phyloP scores from a whole-genome alignment of 2,329 filamentous ascomycete species.

The Diaporthe australafricana region DNA sequence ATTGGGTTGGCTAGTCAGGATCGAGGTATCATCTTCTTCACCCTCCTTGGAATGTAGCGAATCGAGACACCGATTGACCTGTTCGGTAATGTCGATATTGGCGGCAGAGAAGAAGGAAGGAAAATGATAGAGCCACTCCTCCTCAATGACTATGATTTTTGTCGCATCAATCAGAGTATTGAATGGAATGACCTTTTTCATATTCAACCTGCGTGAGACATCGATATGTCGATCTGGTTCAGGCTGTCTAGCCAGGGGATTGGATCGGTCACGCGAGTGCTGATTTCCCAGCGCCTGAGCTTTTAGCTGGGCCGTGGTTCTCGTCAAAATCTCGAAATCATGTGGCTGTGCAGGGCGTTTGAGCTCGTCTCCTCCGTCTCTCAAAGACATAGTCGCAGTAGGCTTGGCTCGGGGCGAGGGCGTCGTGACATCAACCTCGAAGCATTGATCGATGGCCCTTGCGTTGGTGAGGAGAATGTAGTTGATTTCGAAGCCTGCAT shows the following conservation, averaged over 20 bases:
- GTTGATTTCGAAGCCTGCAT: constrained; percentile 10
- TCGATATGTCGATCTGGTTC: background rate
- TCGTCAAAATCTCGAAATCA: no score
- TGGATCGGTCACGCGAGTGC: background rate
- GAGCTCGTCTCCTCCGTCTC: background rate
- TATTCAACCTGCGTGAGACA: background rate
- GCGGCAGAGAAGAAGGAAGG: constrained; percentile 35
- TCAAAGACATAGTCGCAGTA: background rate
- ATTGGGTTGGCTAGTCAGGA: background rate
- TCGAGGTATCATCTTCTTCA: background rate
- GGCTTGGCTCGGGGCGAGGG: background rate
- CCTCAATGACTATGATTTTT: constrained; percentile 34
- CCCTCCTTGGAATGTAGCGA: background rate
- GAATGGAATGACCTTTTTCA: constrained; percentile 35
- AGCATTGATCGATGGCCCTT: background rate
- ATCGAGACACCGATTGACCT: background rate
- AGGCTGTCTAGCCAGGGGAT: background rate
- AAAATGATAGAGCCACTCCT: constrained; percentile 41
- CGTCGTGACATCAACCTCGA: background rate
- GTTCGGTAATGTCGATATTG: background rate
- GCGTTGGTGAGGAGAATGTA: constrained; percentile 22
- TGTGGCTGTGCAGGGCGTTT: background rate
- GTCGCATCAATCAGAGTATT: constrained; percentile 32
- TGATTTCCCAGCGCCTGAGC: background rate
- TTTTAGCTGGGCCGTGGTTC: background rate